Base-by-base conservation (phyloP, 305 asterid genomes). In the Fraxinus baroniana region DNA sequence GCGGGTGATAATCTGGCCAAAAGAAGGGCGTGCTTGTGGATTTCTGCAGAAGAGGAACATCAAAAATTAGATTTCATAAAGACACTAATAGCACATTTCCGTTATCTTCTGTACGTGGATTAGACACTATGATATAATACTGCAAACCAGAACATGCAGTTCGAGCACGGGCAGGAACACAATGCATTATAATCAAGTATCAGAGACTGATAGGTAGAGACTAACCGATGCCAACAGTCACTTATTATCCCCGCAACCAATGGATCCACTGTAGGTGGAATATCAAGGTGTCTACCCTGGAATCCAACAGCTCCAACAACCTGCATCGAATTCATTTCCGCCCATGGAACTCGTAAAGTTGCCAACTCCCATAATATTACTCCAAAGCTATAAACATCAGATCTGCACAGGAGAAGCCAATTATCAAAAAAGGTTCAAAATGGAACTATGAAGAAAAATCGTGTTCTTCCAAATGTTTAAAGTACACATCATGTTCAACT, bases 271-370 rank as follows among this genome's bases (percentile, higher is more conserved):
- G 86, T 84, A 80, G 88, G 87, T 3, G 98, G 99, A 87, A 96
- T 92, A 18, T 85, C 92, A 17, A 93, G 97, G 86, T 90, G 91
- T 85, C 94, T 89, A 70, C 90, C 94, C 91, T 96, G 99, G 87
- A 92, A 96, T 37, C 98, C 99, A 80, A 96, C 99, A 44, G 99
- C 99, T 73, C 99, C 99, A 78, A 96, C 97, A 1, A 96, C 99
- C 89, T 96, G 99, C 99, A 96, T 96, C 73, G 99, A 94, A 90
- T 96, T 95, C 98, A 94, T 87, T 86, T 89, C 99, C 7, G 90
- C 81, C 99, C 99, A 96, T 22, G 99, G 99, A 71, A 96, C 93
- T 79, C 90, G 90, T 74, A 91, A 88, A 64, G 99, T 94, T 80
- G 98, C 94, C 83, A 96, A 89, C 94, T 96, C 99, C 99, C 99